These are phyloP conservation scores for Quercus variabilis DNA, from an alignment of 306 rosid species.

Conservation along the genomic window DNA sequence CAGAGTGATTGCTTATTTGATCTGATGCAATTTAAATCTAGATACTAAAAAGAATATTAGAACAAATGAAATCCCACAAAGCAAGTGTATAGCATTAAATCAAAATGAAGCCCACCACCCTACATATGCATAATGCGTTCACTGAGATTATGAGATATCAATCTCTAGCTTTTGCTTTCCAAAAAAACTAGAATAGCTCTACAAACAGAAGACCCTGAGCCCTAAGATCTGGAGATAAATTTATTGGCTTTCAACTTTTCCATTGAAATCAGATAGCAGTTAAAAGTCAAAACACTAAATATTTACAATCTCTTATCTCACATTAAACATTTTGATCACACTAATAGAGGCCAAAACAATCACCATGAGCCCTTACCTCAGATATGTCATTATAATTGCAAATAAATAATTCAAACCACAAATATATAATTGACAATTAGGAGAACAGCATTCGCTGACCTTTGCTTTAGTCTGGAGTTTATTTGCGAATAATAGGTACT, in stretches of 20 bases:
- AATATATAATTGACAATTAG: not conserved
- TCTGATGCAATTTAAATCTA: not conserved
- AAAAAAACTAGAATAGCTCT: not conserved
- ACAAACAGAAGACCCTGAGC: not conserved
- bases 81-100: not conserved
- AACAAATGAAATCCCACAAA: not conserved
- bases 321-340: not conserved
- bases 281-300: not conserved
- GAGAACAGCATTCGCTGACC: constrained; percentile 36
- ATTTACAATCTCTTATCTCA: not conserved
- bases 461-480: constrained; percentile 66
- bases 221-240: not conserved
- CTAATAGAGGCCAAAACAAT: not conserved
- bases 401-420: not conserved
- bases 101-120: not conserved
- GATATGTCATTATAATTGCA: not conserved
- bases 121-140: not conserved
- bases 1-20: not conserved
- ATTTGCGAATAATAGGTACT: constrained; percentile 52
- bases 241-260: not conserved
- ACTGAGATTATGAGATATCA: not conserved
- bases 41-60: not conserved
- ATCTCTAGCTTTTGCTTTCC: not conserved
- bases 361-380: not conserved
- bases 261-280: not conserved